Evolutionary conservation across 179 eudicot genomes (phyloP), one percentile per base, ranked within the genome.

Genomic region (Vitellaria paradoxa): DNA sequence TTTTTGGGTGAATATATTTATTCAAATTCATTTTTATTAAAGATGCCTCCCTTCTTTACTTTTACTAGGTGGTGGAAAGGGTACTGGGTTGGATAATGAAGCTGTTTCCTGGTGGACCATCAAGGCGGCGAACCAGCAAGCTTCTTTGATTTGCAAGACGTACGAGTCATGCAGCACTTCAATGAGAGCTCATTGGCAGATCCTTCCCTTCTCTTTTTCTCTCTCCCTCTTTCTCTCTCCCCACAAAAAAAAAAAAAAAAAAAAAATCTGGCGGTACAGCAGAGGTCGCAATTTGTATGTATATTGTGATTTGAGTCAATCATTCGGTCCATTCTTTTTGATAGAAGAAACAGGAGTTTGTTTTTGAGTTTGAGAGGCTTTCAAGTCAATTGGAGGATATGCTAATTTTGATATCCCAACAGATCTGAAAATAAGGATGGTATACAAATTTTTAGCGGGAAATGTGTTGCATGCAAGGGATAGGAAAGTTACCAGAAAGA

Each of bases 31-130:
- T 61, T 59, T 20, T 73, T 20, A 40, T 42, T 20, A 63, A 61
- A 37, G 76, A 60, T 45, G 9, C 18, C 26, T 72, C 40, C 47
- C 64, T 61, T 76, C 11, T 2, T 65, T 56, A 37, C 21, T 61
- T 6, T 56, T 4, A 55, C 21, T 69, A 94, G 98, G 98, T 94
- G 78, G 98, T 92, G 62, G 98, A 92, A 77, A 82, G 96, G 82
- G 98, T 94, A 46, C 73, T 94, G 67, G 97, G 97, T 64, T 94
- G 98, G 98, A 87, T 94, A 82, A 94, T 94, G 98, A 94, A 92
- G 87, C 93, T 92, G 30, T 92, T 93, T 77, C 98, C 97, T 14
- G 96, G 97, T 53, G 97, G 97, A 68, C 96, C 98, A 53, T 83
- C 96, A 57, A 85, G 84, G 78, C 85, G 93, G 76, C 85, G 90